A percentile compares a stretch with the other conserved stretches of the same genome.
Conservation (phyloP, 2,329 filamentous ascomycete species). For the Ophiostoma sp. region DNA sequence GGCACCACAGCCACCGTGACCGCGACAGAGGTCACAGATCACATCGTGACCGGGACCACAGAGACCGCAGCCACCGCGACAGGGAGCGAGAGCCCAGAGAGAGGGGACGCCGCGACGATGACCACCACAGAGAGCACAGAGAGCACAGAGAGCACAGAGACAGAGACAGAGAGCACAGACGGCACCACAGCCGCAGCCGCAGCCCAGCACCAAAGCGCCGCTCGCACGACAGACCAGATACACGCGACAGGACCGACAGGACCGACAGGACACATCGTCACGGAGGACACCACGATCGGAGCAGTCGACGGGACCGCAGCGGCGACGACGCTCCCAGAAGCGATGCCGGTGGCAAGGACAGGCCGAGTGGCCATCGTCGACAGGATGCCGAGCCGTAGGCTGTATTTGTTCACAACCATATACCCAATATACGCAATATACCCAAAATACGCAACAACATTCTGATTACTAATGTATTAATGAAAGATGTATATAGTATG, state of each 20-base stretch:
- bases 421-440: neutral
- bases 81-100: neutral
- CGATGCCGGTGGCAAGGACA: neutral
- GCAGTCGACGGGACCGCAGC: neutral
- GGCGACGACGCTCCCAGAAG: neutral
- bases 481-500: neutral
- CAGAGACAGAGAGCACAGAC: neutral
- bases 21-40: neutral
- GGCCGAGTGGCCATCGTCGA: neutral
- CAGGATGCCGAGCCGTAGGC: neutral
- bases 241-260: neutral
- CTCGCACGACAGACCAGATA: conserved; percentile 22
- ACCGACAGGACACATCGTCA: neutral
- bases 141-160: neutral
- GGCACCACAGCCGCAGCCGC: conserved; percentile 29
- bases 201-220: conserved; percentile 30
- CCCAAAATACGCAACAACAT: neutral
- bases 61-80: neutral
- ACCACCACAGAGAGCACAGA: conserved; percentile 28
- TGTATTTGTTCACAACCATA: neutral
- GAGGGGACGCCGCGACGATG: conserved; percentile 32
- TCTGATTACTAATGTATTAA: neutral
- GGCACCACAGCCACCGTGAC: conserved; percentile 5
- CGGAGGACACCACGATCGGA: neutral
- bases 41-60: neutral